Evolutionary conservation across 306 rosid genomes (phyloP).

Genomic region (Potentilla sterilis): DNA sequence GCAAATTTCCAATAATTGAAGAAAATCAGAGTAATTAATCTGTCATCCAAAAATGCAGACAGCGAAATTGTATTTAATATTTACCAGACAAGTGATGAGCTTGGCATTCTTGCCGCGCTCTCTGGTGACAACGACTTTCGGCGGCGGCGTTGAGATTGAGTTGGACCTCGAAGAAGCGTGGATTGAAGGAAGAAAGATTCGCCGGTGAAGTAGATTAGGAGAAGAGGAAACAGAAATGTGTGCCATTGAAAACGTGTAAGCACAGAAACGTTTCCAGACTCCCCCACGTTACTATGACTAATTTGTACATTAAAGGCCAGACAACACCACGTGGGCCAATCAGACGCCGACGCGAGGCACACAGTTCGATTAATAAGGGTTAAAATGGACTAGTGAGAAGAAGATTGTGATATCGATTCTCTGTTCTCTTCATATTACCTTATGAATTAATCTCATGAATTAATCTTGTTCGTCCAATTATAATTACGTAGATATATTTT

Average conservation of each 20-base stretch:
- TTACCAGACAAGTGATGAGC: conserved; percentile 81
- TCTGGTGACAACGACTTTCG: conserved; percentile 85
- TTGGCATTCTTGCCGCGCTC: conserved; percentile 96
- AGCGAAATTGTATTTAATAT: neutral
- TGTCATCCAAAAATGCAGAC: neutral
- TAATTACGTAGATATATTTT: too few species aligned
- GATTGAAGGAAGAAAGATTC: conserved; percentile 32
- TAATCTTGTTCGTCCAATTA: too few species aligned
- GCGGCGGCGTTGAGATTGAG: conserved; percentile 39
- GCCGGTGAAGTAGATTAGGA: conserved; percentile 42
- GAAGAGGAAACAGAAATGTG: conserved; percentile 27
- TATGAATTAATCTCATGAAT: too few species aligned
- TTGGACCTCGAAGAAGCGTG: conserved; percentile 29
- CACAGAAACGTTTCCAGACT: conserved; percentile 23
- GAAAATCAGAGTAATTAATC: neutral
- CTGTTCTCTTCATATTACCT: too few species aligned
- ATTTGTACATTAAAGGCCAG: too few species aligned
- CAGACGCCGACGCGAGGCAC: too few species aligned
- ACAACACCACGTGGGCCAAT: too few species aligned
- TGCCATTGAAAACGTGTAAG: conserved; percentile 86
- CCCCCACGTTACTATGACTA: conserved; percentile 21
- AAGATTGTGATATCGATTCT: too few species aligned
- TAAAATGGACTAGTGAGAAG: too few species aligned
- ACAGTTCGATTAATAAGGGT: too few species aligned
- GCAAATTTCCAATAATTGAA: neutral